Conservation (phyloP, 1,139 yeast species). For the Yamadazyma triangularis region DNA sequence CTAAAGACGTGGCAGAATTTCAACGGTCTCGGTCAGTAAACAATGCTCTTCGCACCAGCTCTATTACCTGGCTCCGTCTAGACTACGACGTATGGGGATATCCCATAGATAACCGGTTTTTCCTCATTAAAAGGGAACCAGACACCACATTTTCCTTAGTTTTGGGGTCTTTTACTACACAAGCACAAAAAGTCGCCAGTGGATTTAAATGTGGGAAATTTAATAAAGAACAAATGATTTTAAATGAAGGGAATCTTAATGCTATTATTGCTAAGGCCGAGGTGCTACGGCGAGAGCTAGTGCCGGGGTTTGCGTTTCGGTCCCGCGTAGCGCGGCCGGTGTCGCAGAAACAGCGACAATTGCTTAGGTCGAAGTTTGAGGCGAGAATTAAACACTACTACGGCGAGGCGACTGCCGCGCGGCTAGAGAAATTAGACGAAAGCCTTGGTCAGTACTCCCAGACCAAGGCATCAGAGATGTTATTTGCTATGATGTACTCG, state of each 20-base stretch:
- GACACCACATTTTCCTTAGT: constrained; percentile 15
- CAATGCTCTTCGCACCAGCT: constrained; percentile 12
- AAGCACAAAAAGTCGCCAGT: constrained; percentile 11
- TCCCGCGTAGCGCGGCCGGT: constrained; percentile 1
- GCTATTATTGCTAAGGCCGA: constrained; percentile 19
- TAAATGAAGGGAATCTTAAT: constrained; percentile 12
- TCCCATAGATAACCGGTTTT: constrained; percentile 13
- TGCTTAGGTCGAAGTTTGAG: constrained; percentile 12
- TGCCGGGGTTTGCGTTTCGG: not conserved
- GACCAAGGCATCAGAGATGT: constrained; percentile 37
- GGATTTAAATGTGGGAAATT: constrained; percentile 10
- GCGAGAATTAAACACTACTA: constrained; percentile 14
- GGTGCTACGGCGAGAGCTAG: constrained; percentile 3
- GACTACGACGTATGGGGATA: constrained; percentile 32
- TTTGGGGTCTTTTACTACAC: constrained; percentile 13
- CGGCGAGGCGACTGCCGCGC: constrained; percentile 11
- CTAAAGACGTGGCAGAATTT: constrained; percentile 10
- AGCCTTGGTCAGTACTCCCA: constrained; percentile 21
- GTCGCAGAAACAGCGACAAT: constrained; percentile 16
- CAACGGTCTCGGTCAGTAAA: constrained; percentile 11
- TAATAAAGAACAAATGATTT: constrained; percentile 6
- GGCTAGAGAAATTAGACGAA: constrained; percentile 14
- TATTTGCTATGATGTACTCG: constrained; percentile 40
- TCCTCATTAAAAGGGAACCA: constrained; percentile 13
- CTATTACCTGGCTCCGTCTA: constrained; percentile 25